phyloP scores from a whole-genome alignment of 257 asterid species.

The Scutellaria baicalensis region DNA sequence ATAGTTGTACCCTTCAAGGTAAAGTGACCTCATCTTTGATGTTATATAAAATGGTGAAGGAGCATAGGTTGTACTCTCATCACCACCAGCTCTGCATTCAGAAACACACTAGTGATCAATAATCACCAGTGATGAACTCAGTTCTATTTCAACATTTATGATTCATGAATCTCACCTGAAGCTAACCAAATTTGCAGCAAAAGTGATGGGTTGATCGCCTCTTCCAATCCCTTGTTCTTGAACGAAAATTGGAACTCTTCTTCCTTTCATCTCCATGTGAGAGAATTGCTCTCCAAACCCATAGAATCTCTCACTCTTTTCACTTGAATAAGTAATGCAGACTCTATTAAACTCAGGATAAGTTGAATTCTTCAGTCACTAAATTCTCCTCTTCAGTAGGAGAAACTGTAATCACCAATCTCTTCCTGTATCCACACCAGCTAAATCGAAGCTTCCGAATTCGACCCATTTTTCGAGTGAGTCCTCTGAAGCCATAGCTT shows the following conservation, averaged over 20 bases:
- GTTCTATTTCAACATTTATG: background rate
- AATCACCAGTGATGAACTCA: background rate
- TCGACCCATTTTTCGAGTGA: slow-evolving; percentile 33
- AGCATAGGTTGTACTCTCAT: slow-evolving; percentile 92
- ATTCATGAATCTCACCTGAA: slow-evolving; percentile 51
- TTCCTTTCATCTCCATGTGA: slow-evolving; percentile 82
- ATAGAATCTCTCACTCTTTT: slow-evolving; percentile 60
- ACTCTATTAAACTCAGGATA: slow-evolving; percentile 51
- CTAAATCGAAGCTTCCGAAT: slow-evolving; percentile 37
- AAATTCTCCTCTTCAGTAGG: slow-evolving; percentile 45
- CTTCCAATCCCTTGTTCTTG: slow-evolving; percentile 99
- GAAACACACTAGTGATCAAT: background rate
- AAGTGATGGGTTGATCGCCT: slow-evolving; percentile 95
- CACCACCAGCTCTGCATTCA: slow-evolving; percentile 84
- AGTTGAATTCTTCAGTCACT: slow-evolving; percentile 32
- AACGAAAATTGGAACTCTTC: slow-evolving; percentile 74
- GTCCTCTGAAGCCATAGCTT: slow-evolving; percentile 38
- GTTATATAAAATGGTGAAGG: slow-evolving; percentile 92
- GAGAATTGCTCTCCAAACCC: slow-evolving; percentile 98
- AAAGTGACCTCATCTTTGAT: slow-evolving; percentile 84
- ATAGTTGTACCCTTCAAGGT: slow-evolving; percentile 86
- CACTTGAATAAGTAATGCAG: slow-evolving; percentile 71
- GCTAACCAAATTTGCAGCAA: slow-evolving; percentile 93
- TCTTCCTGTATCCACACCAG: slow-evolving; percentile 39
- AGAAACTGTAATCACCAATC: slow-evolving; percentile 32